A percentile compares a stretch with the other conserved stretches of the same genome.
Conservation (phyloP, 768 basidiomycete species). For the Mycena alexandri region DNA sequence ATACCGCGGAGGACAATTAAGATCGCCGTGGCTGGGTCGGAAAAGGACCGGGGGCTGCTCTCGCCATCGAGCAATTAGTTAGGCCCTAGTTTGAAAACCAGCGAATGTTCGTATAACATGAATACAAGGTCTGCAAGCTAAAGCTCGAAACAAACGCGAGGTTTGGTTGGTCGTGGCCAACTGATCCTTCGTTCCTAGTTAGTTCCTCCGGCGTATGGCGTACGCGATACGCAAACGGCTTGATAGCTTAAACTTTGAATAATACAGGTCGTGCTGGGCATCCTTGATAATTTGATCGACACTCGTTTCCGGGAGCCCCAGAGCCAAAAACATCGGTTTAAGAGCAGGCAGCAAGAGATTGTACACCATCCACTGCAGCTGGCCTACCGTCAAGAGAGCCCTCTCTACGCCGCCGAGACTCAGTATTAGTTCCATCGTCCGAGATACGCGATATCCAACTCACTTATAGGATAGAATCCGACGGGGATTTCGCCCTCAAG, state of each 20-base stretch:
- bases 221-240: constrained; percentile 71
- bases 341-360: constrained; percentile 75
- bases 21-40: too few relatives aligned
- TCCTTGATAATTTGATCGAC: constrained; percentile 70
- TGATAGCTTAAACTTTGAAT: constrained; percentile 64
- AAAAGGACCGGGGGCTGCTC: too few relatives aligned
- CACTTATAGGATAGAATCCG: constrained; percentile 77
- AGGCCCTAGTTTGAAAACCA: too few relatives aligned
- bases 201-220: constrained; percentile 43
- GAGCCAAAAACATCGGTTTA: constrained; percentile 68
- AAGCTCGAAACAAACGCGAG: too few relatives aligned
- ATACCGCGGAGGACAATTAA: too few relatives aligned
- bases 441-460: background rate
- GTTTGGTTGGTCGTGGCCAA: too few relatives aligned
- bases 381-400: constrained; percentile 71
- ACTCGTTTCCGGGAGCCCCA: constrained; percentile 64
- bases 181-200: too few relatives aligned
- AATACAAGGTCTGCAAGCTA: too few relatives aligned
- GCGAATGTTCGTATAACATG: too few relatives aligned
- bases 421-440: constrained; percentile 28
- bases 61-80: too few relatives aligned
- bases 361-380: constrained; percentile 81
- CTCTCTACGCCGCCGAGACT: constrained; percentile 55
- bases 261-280: constrained; percentile 76
- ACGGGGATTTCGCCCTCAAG: constrained; percentile 74